Base-by-base conservation (phyloP, 768 basidiomycete species). In the Boletus reticuloceps region DNA sequence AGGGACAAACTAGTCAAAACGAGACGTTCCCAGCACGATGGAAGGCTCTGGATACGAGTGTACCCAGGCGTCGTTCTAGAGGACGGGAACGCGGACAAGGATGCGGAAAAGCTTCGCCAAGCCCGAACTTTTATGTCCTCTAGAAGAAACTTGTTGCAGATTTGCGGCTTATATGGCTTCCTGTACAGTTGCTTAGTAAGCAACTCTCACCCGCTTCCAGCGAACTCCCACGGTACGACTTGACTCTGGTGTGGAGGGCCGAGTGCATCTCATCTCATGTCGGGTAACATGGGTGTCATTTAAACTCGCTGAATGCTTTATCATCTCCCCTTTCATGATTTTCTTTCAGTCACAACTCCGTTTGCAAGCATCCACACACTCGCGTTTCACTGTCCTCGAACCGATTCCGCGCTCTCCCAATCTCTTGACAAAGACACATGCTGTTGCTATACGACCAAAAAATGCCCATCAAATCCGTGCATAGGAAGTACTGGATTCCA, bases 21-120 rank as follows among this genome's bases (percentile, higher is more conserved):
- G 72, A 79, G 70, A 66, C 65, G 62, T 64, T 57, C 62, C 62
- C 57, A 57, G 70, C 60, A 66, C 58, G 64, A 60, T 61, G 64
- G 64, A 70, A 64, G 60, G 71, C 45, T 74, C 74, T 62, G 68
- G 63, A 60, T 69, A 64, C 51, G 36, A 64, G 34, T 56, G 69
- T 69, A 70, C 75, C 72, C 75, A 53, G 72, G 3, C 71, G 54
- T 83, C 65, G 58, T 38, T 91, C 81, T 90, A 79, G 88, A 80
- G 83, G 86, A 91, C 89, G 88, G 89, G 89, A 91, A 93, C 91
- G 91, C 91, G 91, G 87, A 82, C 89, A 82, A 84, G 89, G 84
- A 91, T 82, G 82, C 84, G 86, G 85, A 82, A 79, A 73, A 81
- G 82, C 83, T 86, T 78, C 70, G 74, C 86, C 89, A 69, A 80